Evolutionary conservation across 306 rosid species (phyloP).

Genomic region (Datisca glomerata): DNA sequence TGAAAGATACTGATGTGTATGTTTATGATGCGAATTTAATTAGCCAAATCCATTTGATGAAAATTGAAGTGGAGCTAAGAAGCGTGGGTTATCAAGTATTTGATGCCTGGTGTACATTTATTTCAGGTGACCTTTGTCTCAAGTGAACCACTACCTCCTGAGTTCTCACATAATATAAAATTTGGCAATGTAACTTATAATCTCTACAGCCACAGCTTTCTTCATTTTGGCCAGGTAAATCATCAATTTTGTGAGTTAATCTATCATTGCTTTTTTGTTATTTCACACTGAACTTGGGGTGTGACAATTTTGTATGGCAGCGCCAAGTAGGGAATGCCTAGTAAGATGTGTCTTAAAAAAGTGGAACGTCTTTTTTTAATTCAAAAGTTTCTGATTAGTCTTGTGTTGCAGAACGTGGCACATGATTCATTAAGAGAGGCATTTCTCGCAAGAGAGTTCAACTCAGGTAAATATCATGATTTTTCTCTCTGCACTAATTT

Average conservation of each 20-base stretch:
- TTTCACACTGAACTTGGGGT: background rate
- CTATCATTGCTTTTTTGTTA: background rate
- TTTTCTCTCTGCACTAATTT: conserved; percentile 5
- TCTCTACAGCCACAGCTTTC: conserved; percentile 95
- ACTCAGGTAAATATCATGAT: conserved; percentile 35
- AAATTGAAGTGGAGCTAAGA: too few species aligned
- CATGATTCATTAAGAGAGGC: conserved; percentile 70
- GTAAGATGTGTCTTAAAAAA: too few species aligned
- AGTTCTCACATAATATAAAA: conserved; percentile 46
- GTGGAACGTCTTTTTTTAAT: too few species aligned
- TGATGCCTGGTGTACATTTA: conserved; percentile 9
- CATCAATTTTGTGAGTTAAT: too few species aligned
- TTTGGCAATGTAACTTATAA: conserved; percentile 64
- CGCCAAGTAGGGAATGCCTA: too few species aligned
- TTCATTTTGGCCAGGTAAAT: conserved; percentile 85
- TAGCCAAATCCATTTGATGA: too few species aligned
- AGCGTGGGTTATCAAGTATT: conserved; percentile 4
- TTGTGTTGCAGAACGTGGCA: conserved; percentile 73
- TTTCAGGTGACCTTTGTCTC: conserved; percentile 90
- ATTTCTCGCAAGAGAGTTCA: conserved; percentile 34
- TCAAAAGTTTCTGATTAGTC: conserved; percentile 10
- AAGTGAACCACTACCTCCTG: conserved; percentile 47
- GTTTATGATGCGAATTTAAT: too few species aligned
- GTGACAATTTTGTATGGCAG: too few species aligned
- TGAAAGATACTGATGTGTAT: too few species aligned